Percentiles rank a stretch among this genome's conserved stretches.
phyloP scores from a whole-genome alignment of 208 protist genomes.

The Leishmania amazonensis region DNA sequence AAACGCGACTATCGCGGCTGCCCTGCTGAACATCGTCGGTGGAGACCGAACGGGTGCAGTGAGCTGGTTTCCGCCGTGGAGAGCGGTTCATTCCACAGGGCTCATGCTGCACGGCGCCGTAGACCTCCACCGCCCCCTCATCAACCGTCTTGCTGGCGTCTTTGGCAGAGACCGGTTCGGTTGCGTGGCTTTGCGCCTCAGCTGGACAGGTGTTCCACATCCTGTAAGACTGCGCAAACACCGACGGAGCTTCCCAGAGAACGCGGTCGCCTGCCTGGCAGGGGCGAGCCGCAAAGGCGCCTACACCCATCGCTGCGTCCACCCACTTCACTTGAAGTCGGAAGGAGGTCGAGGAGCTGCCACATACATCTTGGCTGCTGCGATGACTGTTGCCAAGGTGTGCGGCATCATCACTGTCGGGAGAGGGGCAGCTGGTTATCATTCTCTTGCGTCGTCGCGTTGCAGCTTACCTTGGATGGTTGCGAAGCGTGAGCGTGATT shows the following conservation, averaged over 20 bases:
- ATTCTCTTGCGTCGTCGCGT: background rate
- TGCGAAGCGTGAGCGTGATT: background rate
- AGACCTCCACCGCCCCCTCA: background rate
- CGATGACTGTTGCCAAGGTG: background rate
- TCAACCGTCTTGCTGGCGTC: background rate
- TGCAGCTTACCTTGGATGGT: background rate
- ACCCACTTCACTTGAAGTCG: slow-evolving; percentile 29
- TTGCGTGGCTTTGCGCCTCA: background rate
- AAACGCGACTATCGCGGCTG: background rate
- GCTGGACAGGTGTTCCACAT: slow-evolving; percentile 22
- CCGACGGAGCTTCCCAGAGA: slow-evolving; percentile 37
- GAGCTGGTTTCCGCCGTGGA: background rate
- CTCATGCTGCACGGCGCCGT: background rate
- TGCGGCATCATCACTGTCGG: background rate
- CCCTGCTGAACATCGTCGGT: background rate
- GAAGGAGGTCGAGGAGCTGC: background rate
- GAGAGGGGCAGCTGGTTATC: background rate
- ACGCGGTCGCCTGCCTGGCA: slow-evolving; percentile 30
- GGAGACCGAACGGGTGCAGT: background rate
- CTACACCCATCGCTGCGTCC: slow-evolving; percentile 29
- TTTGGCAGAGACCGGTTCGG: background rate
- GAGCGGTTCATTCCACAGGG: background rate
- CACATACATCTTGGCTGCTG: background rate
- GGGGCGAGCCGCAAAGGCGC: slow-evolving; percentile 22
- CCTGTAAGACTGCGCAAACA: slow-evolving; percentile 42